A percentile compares a stretch with the other conserved stretches of the same genome.
These are phyloP conservation scores for Xylariaceae sp. DNA, from an alignment of 2,329 filamentous ascomycete genomes.

Conservation along the genomic window DNA sequence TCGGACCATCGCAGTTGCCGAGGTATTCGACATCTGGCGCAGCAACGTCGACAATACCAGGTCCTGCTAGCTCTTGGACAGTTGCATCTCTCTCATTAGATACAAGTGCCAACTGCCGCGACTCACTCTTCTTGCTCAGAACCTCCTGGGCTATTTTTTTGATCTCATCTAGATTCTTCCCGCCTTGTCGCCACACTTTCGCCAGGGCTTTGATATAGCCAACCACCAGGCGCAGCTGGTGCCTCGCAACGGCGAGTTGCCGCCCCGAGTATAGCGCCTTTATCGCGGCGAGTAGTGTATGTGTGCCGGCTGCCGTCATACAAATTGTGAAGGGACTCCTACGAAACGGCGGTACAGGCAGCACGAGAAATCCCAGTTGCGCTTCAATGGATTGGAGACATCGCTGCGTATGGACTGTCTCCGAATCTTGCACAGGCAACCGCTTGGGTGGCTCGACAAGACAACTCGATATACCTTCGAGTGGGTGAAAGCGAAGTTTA, in stretches of 20 bases:
- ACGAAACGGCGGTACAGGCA: conserved; percentile 14
- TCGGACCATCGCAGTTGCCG: conserved; percentile 11
- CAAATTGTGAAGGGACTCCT: conserved; percentile 20
- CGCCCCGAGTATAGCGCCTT: conserved; percentile 14
- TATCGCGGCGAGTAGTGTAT: conserved; percentile 15
- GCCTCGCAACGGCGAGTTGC: conserved; percentile 15
- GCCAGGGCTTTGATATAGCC: conserved; percentile 17
- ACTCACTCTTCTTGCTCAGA: conserved; percentile 8
- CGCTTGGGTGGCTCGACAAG: conserved; percentile 14
- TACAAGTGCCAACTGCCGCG: neutral
- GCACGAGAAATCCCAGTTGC: conserved; percentile 15
- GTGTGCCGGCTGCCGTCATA: conserved; percentile 19
- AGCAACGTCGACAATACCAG: neutral
- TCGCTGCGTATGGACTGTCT: conserved; percentile 16
- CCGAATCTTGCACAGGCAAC: conserved; percentile 8
- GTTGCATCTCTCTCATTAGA: neutral
- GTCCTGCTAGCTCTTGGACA: neutral
- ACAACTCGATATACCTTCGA: conserved; percentile 17
- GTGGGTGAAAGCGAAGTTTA: conserved; percentile 12
- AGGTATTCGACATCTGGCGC: conserved; percentile 3
- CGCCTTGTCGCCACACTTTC: conserved; percentile 19
- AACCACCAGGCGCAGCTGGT: conserved; percentile 17
- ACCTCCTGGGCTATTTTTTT: conserved; percentile 17
- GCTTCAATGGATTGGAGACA: conserved; percentile 21
- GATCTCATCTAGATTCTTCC: conserved; percentile 16